Base-by-base conservation (phyloP, 192 early-diverging fungal genomes). In the Borealophlyctis nickersoniae region DNA sequence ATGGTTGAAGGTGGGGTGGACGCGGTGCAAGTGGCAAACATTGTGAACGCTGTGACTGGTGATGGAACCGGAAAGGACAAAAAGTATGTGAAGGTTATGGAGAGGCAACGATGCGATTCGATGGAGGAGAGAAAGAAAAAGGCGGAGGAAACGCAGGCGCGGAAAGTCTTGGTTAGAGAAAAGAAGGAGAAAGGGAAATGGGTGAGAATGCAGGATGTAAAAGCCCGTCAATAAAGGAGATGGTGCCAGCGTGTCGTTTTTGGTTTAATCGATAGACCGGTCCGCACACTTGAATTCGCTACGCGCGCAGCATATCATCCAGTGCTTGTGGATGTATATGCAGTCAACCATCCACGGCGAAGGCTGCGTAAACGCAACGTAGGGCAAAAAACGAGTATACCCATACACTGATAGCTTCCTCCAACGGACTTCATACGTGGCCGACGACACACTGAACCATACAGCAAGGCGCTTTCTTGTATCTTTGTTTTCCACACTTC, bases 41-140 rank as follows among this genome's bases (percentile, higher is more conserved):
- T 13, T n/a, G n/a, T 39, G 51, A 36, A 51, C 29, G 60, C 27
- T 49, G 48, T 19, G 60, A 45, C 32, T 52, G 34, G 30, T 59
- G 51, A 24, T 31, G 35, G 23, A 48, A 62, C 22, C 36, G 48
- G 56, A 26, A 53, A 63, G 2, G 71, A 72, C 34, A 49, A 57
- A 29, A 49, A 22, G 31, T 75, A 75, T 32, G 56, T 71, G 26
- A 63, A 64, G 9, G 58, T 75, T 14, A 63, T 75, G 73, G 23
- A 72, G n/a, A 16, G 62, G 57, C 62, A 39, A 49, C 28, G 73
- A 51, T 71, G 69, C 31, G 73, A 70, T 56, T 71, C 69, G 14
- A 53, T 75, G 13, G 59, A 71, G 52, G 69, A 71, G 39, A 35
- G 73, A 19, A 63, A 51, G 28, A 55, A 51, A 24, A 72, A 72